These are phyloP conservation scores for Metarhizium humberi DNA, from an alignment of 2,329 filamentous ascomycete species.

Conservation along the genomic window DNA sequence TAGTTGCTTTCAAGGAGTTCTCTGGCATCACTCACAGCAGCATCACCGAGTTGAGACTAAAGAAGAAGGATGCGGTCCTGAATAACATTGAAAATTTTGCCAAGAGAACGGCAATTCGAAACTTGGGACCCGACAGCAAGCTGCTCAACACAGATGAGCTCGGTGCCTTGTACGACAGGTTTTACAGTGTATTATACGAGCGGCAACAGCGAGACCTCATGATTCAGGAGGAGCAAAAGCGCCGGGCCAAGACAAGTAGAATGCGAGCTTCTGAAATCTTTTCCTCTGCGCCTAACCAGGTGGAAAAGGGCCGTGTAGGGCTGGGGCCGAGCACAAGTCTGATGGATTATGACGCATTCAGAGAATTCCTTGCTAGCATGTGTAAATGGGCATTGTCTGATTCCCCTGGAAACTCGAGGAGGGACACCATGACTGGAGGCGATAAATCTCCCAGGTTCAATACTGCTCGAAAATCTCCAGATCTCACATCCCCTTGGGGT, in stretches of 20 bases:
- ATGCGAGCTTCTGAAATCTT: conserved; percentile 28
- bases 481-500: conserved; percentile 43
- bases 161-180: conserved; percentile 84
- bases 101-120: conserved; percentile 91
- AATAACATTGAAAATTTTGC: conserved; percentile 96
- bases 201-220: conserved; percentile 74
- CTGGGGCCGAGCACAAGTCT: conserved; percentile 80
- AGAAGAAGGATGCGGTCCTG: conserved; percentile 89
- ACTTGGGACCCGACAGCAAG: conserved; percentile 93
- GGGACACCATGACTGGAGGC: conserved; percentile 36
- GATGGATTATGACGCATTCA: conserved; percentile 96
- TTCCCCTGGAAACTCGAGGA: conserved; percentile 53
- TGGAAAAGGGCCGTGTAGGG: conserved; percentile 79
- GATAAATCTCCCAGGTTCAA: conserved; percentile 51
- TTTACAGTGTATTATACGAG: conserved; percentile 87
- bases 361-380: conserved; percentile 84
- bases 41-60: conserved; percentile 78
- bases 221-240: conserved; percentile 65
- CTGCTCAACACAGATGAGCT: conserved; percentile 77
- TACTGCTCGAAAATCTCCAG: conserved; percentile 40
- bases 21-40: conserved; percentile 89
- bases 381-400: conserved; percentile 92
- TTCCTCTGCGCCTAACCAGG: conserved; percentile 33
- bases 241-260: conserved; percentile 51
- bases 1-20: conserved; percentile 98